A percentile compares a stretch with the other conserved stretches of the same genome.
These are phyloP conservation scores for Ammopiptanthus mongolicus DNA, from an alignment of 306 rosid genomes.

Conservation along the genomic window DNA sequence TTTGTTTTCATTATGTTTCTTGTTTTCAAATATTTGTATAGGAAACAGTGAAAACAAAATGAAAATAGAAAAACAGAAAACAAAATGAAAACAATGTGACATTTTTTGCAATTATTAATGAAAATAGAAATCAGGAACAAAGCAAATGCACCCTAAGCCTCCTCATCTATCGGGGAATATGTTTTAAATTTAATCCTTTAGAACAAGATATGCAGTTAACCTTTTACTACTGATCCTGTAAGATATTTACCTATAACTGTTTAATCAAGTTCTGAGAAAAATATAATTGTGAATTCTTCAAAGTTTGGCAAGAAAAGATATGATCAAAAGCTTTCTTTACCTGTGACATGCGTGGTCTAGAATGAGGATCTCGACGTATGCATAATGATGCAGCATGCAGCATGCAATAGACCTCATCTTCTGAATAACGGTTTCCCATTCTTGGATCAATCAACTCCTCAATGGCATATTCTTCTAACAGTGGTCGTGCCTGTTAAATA, in stretches of 20 bases:
- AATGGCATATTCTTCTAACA: conserved; percentile 71
- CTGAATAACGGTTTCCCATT: conserved; percentile 59
- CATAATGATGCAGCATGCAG: conserved; percentile 87
- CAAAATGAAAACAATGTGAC: too few relatives aligned
- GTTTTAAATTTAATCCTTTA: not conserved
- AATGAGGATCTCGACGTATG: conserved; percentile 85
- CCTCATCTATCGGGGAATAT: not conserved
- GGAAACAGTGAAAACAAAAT: too few relatives aligned
- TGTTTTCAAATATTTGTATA: too few relatives aligned
- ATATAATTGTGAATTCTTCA: not conserved
- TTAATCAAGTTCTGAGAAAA: not conserved
- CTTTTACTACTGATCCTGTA: not conserved
- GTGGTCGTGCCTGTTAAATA: conserved; percentile 74
- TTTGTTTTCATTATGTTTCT: too few relatives aligned
- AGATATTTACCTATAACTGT: not conserved
- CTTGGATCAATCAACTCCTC: conserved; percentile 89
- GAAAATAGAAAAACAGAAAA: too few relatives aligned
- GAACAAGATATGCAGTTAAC: not conserved
- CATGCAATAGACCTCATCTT: conserved; percentile 87
- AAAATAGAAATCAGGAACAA: too few relatives aligned
- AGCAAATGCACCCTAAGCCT: too few relatives aligned
- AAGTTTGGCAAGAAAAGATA: not conserved
- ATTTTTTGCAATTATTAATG: too few relatives aligned
- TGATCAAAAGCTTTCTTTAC: conserved; percentile 31
- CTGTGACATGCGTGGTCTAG: conserved; percentile 97